phyloP scores from a whole-genome alignment of 2,329 filamentous ascomycete species.

The Dothideomycetidae sp. region DNA sequence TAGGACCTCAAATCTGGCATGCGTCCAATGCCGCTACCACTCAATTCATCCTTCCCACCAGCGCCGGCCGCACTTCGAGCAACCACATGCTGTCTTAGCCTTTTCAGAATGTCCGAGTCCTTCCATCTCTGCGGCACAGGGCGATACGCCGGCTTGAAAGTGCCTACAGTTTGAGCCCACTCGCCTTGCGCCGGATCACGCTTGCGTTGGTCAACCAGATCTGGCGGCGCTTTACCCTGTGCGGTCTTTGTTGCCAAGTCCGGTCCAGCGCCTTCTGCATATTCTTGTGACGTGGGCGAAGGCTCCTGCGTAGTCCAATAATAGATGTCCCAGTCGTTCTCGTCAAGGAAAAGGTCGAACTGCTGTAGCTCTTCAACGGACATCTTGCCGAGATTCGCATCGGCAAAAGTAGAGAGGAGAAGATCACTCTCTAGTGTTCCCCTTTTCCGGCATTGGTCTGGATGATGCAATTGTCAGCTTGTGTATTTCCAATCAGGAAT shows the following conservation, averaged over 20 bases:
- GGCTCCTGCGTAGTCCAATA: conserved; percentile 95
- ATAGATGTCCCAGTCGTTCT: conserved; percentile 99
- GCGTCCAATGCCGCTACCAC: conserved; percentile 32
- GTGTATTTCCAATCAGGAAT: conserved; percentile 4
- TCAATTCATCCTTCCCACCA: conserved; percentile 10
- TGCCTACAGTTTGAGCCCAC: conserved; percentile 93
- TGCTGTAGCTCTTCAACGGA: conserved; percentile 29
- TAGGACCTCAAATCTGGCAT: conserved; percentile 39
- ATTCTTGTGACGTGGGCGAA: conserved; percentile 42
- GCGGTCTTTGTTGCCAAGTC: conserved; percentile 30
- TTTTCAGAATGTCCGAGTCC: conserved; percentile 60
- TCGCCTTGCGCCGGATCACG: conserved; percentile 51
- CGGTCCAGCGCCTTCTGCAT: conserved; percentile 38
- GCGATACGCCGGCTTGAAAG: conserved; percentile 84
- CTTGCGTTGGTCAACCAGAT: conserved; percentile 23
- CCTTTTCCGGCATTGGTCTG: conserved; percentile 93
- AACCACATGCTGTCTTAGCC: conserved; percentile 71
- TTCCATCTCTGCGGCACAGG: conserved; percentile 79
- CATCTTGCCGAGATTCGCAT: conserved; percentile 63
- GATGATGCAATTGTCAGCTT: conserved; percentile 9
- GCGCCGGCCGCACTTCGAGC: conserved; percentile 49
- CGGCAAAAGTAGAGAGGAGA: conserved; percentile 87
- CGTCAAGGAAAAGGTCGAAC: conserved; percentile 42
- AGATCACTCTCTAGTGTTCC: conserved; percentile 93
- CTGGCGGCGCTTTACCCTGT: conserved; percentile 27